A percentile compares a stretch with the other conserved stretches of the same genome.
These are phyloP conservation scores for Suaeda aralocaspica DNA, from an alignment of 148 eudicot genomes.

Conservation along the genomic window DNA sequence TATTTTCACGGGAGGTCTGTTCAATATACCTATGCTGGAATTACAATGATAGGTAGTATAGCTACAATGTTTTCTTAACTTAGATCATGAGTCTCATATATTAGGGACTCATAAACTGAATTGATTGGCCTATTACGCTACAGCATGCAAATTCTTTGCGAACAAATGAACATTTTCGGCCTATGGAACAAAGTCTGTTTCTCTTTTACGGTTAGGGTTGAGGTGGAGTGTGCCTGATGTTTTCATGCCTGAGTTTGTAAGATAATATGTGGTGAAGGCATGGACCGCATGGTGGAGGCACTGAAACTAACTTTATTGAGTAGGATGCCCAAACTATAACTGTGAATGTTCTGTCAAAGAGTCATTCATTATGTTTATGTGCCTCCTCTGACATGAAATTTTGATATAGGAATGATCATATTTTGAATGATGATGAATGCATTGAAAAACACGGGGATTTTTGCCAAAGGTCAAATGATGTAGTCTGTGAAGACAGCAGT, in stretches of 20 bases:
- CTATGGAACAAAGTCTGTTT: not conserved
- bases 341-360: not conserved
- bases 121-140: not conserved
- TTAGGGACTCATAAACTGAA: not conserved
- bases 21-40: no score
- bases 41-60: no score
- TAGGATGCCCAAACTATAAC: not conserved
- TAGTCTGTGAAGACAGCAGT: conserved; percentile 23
- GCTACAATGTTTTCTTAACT: not conserved
- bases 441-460: conserved; percentile 5
- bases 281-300: not conserved
- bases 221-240: not conserved
- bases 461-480: conserved; percentile 11
- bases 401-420: conserved; percentile 48
- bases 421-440: conserved; percentile 31
- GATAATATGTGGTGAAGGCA: not conserved
- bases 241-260: not conserved
- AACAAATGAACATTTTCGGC: not conserved
- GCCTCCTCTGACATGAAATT: conserved; percentile 19
- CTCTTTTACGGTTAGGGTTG: not conserved
- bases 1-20: no score
- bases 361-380: not conserved
- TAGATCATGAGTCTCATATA: not conserved
- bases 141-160: not conserved
- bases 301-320: not conserved